Base-by-base conservation (phyloP, 2,329 filamentous ascomycete species). In the Aspergillus tubingensis region DNA sequence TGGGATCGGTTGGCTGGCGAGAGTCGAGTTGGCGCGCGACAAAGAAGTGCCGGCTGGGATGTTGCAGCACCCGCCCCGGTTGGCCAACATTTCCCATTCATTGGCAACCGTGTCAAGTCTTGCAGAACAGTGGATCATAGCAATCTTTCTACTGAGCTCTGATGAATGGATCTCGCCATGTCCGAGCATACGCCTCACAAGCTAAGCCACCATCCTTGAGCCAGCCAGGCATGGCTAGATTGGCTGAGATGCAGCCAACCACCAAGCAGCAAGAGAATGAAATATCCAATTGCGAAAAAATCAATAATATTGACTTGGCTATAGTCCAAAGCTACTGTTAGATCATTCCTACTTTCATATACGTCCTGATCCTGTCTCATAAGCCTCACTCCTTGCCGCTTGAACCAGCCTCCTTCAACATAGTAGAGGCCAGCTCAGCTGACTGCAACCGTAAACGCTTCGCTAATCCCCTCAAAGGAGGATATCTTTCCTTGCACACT, bases 391-490 rank as follows among this genome's bases (percentile, higher is more conserved):
- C 32, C 30, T 11, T 36, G 10, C 32, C 32, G 11, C 32, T 36
- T 36, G 32, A 5, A 5, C 10, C 32, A 36, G 32, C 32, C 32
- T 36, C 32, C 32, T 13, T 15, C 32, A 13, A 11, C 4, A 36
- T 36, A 15, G 32, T 15, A 13, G 13, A 36, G 32, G 32, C 32
- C 32, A 36, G 32, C 32, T 10, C 43, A 63, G 49, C 32, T 30
- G 15, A 54, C 17, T 8, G 47, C 50, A 44, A 81, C 75, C 3
- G 70, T 75, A 64, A 81, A 81, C 3, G 65, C 68, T 19, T 81
- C 80, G 69, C 88, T 90, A 8, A 81, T 81, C 0, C 90, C 91
- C 65, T 90, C 85, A 78, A 96, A 95, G 3, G 84, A 74, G 41
- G 79, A 85, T 41, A 95, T 86, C 1, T 69, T 76, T 0, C 88